Evolutionary conservation across 768 basidiomycete species (phyloP).

Genomic region (Hemileccinum rubropunctum): DNA sequence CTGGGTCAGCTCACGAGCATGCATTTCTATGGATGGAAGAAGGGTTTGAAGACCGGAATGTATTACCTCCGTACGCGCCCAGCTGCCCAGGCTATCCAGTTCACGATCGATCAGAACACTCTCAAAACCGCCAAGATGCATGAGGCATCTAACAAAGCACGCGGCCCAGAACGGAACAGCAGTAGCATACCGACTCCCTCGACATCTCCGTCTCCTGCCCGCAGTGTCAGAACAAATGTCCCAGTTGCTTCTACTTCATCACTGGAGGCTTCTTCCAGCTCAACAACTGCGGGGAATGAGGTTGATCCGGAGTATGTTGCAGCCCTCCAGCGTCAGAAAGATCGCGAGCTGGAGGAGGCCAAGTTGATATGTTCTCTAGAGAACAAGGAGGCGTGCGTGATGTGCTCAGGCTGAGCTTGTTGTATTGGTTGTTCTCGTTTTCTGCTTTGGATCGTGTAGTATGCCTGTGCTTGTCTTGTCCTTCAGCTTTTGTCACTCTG

Average conservation of each 20-base stretch:
- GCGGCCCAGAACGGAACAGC: slow-evolving; percentile 10
- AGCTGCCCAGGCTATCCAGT: slow-evolving; percentile 94
- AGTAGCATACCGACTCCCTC: slow-evolving; percentile 25
- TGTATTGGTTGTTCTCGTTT: neutral
- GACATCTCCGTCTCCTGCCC: slow-evolving; percentile 25
- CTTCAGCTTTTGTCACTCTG: slow-evolving; percentile 4
- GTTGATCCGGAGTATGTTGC: slow-evolving; percentile 74
- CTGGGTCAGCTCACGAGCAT: slow-evolving; percentile 90
- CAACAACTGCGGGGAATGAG: slow-evolving; percentile 33
- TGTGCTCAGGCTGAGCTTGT: slow-evolving; percentile 73
- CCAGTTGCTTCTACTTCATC: slow-evolving; percentile 25
- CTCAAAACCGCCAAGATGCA: slow-evolving; percentile 53
- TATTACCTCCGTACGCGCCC: slow-evolving; percentile 95
- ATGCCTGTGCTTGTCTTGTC: slow-evolving; percentile 4
- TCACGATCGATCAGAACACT: slow-evolving; percentile 86
- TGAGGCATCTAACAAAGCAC: slow-evolving; percentile 21
- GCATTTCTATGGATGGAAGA: slow-evolving; percentile 99
- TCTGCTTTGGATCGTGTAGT: slow-evolving; percentile 5
- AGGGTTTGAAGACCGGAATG: slow-evolving; percentile 98
- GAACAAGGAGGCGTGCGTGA: slow-evolving; percentile 92
- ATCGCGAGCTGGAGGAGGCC: slow-evolving; percentile 77
- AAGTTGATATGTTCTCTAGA: slow-evolving; percentile 82
- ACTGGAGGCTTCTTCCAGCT: slow-evolving; percentile 9
- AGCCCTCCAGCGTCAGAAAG: slow-evolving; percentile 65
- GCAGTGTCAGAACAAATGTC: slow-evolving; percentile 32